phyloP scores from a whole-genome alignment of 1,284 basidiomycete species.

The Trichosporon faecale region DNA sequence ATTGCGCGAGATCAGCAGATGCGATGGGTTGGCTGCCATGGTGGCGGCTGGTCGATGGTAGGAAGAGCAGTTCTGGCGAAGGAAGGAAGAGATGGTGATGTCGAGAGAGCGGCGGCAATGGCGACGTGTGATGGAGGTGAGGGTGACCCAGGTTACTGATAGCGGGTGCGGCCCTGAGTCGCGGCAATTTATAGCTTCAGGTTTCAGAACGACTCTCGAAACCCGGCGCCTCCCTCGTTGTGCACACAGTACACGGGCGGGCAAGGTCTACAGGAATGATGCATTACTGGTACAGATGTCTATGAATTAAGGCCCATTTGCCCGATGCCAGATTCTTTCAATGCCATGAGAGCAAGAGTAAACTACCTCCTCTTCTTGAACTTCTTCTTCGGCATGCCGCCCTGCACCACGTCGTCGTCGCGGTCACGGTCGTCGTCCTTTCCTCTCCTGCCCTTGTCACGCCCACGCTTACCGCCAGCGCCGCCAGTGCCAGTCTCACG shows the following conservation, averaged over 20 bases:
- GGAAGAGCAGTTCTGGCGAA: background rate
- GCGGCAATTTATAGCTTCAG: conserved; percentile 7
- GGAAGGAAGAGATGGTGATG: background rate
- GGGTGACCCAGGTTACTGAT: background rate
- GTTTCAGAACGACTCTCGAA: background rate
- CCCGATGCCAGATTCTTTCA: background rate
- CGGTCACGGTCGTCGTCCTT: conserved; percentile 73
- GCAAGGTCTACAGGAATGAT: background rate
- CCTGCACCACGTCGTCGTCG: conserved; percentile 74
- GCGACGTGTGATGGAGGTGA: background rate
- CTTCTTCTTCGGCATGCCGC: conserved; percentile 49
- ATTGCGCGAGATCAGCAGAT: conserved; percentile 47
- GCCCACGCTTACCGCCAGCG: conserved; percentile 57
- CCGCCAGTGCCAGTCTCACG: conserved; percentile 53
- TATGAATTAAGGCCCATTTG: background rate
- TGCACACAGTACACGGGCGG: background rate
- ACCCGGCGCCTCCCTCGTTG: background rate
- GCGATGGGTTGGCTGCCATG: conserved; percentile 42
- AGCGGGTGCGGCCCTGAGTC: background rate
- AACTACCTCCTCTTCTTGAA: conserved; percentile 26
- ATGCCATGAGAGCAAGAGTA: background rate
- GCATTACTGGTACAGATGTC: background rate
- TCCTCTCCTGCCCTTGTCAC: conserved; percentile 58
- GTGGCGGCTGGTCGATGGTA: background rate
- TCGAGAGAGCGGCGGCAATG: background rate